Base-by-base conservation (phyloP, 2,329 filamentous ascomycete genomes). In the Colletotrichum noveboracense region DNA sequence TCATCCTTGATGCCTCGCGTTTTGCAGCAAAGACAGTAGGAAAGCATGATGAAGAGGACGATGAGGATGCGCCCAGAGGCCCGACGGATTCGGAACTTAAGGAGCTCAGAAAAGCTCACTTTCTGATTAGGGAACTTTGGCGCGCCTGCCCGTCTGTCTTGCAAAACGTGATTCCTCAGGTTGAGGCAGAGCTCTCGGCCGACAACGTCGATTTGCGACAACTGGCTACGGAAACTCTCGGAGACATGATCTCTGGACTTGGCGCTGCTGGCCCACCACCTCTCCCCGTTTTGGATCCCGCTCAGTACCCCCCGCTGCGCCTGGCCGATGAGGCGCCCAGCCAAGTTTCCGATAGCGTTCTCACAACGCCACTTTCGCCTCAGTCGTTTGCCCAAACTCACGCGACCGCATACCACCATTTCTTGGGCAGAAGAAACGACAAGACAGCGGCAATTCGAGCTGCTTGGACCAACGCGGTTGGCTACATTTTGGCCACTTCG, bases 171-270 rank as follows among this genome's bases (percentile, higher is more conserved):
- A 93, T 99, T 68, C 96, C 96, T 6, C 96, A 98, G 83, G 89
- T 99, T 52, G 96, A 98, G 82, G 94, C 95, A 38, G 97, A 99
- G 86, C 88, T 99, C 68, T 94, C 94, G 5, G 96, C 96, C 0
- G 97, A 99, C 82, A 97, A 97, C 76, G 89, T 96, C 5, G 93
- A 97, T 79, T 87, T 99, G 71, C 94, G 97, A 69, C 90, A 95
- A 75, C 90, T 99, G 73, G 96, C 96, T 4, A 98, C 96, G 0
- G 95, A 98, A 84, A 98, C 97, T 0, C 91, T 99, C 52, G 97
- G 97, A 69, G 96, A 98, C 82, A 96, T 99, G 89, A 94, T 97
- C 30, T 94, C 96, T 55, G 96, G 96, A 7, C 97, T 98, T 82
- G 96, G 96, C 66, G 95, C 96, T 76, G 95, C 96, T 76, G 96